Evolutionary conservation across 2,329 filamentous ascomycete genomes (phyloP), one percentile per base, ranked within the genome.

Genomic region (Madurella mycetomatis): DNA sequence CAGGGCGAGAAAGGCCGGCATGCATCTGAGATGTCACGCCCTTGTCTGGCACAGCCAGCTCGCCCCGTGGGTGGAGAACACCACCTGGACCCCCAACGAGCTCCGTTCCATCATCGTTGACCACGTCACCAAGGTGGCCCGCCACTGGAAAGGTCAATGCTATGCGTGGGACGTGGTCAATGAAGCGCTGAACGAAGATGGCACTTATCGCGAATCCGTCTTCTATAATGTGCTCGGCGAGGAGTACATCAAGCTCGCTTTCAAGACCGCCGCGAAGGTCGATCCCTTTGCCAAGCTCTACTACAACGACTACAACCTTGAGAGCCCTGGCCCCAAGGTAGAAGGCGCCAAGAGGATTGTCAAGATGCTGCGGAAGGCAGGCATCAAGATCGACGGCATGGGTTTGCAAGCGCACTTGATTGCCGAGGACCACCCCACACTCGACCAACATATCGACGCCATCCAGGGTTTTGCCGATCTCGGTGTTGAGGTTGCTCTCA

Each of bases 261-360:
- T 83, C 67, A 60, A 67, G 7, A 74, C 76, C 7, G 76, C 78
- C 2, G 70, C 75, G 15, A 70, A 73, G 40, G 74, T 75, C 1
- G 75, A 77, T 51, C 76, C 76, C 0, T 61, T 66, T 0, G 78
- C 77, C 12, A 82, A 80, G 67, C 69, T 84, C 1, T 84, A 82
- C 66, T 81, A 81, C 70, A 84, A 84, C 66, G 80, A 83, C 65
- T 84, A 82, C 69, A 78, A 74, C 68, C 78, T 84, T 57, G 83
- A 86, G 67, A 58, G 30, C 8, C 58, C 60, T 32, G 68, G 71
- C 11, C 63, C 70, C 47, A 81, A 82, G 68, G 72, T 72, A 15
- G 70, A 72, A 18, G 71, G 67, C 1, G 72, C 73, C 0, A 62
- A 72, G 17, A 64, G 72, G 16, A 75, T 81, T 37, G 71, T 81